Base-by-base conservation (phyloP, 441 rosid genomes). In the Syzygium syzygioides region DNA sequence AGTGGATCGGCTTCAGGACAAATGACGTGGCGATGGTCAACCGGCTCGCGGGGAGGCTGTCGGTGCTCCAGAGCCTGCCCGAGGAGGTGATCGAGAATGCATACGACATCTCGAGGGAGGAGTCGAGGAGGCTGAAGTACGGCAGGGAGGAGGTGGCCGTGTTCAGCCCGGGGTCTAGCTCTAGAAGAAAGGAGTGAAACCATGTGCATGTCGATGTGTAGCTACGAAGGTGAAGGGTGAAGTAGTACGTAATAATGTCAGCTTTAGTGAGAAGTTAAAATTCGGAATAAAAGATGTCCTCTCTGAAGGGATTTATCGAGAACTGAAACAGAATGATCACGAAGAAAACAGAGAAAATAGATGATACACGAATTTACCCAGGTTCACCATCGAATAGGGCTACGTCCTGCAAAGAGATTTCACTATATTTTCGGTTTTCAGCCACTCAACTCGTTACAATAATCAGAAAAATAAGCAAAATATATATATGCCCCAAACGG, bases 1-100 rank as follows among this genome's bases (percentile, higher is more conserved):
- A 91, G 57, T 91, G 90, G 90, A 53, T 91, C 34, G 66, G 91
- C 53, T 87, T 90, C 91, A 89, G 90, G 91, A 91, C 91, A 26
- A 87, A 89, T 32, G 90, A 68, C 68, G 6, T 34, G 9, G 91
- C 91, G 14, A 30, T 13, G 85, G 87, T 64, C 17, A 89, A 14
- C 85, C 91, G 76, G 10, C 86, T 91, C 6, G 91, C 87, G 2
- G 93, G 93, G 68, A 79, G 89, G 85, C 45, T 62, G 52, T 91
- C 93, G 3, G 87, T 37, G 52, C 6, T 91, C 11, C 86, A 88
- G 41, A 59, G 79, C 8, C 5, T 90, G 76, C 91, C 91, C 32
- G 64, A 66, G 85, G 91, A 90, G 7, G 93, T 91, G 25, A 45
- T 91, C 28, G 20, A 34, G 79, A 91, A 91, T 86, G 59, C 91